A percentile compares a stretch with the other conserved stretches of the same genome.
Conservation (phyloP, 495 filamentous ascomycete species). For the Neurospora sp. region DNA sequence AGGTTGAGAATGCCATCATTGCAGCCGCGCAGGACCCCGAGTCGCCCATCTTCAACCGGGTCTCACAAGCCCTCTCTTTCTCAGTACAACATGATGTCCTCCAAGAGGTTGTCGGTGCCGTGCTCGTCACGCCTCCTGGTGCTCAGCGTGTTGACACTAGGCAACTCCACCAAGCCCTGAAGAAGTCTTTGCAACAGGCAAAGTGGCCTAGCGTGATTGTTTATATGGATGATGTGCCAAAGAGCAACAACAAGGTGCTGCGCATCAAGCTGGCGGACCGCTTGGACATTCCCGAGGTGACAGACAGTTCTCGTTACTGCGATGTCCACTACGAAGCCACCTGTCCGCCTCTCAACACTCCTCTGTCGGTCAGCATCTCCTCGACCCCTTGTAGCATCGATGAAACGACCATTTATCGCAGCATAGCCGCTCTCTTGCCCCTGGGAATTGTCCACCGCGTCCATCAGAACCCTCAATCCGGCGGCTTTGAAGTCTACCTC, state of each 20-base stretch:
- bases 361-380: not conserved
- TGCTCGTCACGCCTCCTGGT: slow-evolving; percentile 24
- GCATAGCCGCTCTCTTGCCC: not conserved
- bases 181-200: slow-evolving; percentile 22
- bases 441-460: not conserved
- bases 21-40: slow-evolving; percentile 16
- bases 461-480: not conserved
- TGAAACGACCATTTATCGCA: not conserved
- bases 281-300: slow-evolving; percentile 15
- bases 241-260: slow-evolving; percentile 35
- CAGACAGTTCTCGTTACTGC: slow-evolving; percentile 6
- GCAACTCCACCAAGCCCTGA: slow-evolving; percentile 19
- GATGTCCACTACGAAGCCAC: slow-evolving; percentile 11
- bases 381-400: not conserved
- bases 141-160: slow-evolving; percentile 24
- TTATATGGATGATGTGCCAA: slow-evolving; percentile 34
- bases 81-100: slow-evolving; percentile 32
- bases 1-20: slow-evolving; percentile 27
- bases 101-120: slow-evolving; percentile 35
- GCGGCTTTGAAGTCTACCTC: not conserved
- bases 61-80: slow-evolving; percentile 31
- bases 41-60: slow-evolving; percentile 23
- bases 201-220: slow-evolving; percentile 33
- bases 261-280: slow-evolving; percentile 31
- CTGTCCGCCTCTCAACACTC: not conserved